phyloP scores from a whole-genome alignment of 306 rosid genomes.

The Malus asiatica region DNA sequence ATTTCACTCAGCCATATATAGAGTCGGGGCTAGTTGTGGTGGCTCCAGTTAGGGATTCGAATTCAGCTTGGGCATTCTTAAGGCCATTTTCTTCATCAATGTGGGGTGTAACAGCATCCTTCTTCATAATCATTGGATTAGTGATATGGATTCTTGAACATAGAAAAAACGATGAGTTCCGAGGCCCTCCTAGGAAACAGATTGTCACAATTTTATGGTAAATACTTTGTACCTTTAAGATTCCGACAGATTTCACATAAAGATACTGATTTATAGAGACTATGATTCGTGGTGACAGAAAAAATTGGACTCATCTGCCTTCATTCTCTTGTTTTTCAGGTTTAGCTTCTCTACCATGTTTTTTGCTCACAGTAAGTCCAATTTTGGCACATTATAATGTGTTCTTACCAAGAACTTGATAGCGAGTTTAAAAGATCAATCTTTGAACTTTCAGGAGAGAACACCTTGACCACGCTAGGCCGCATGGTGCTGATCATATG shows the following conservation, averaged over 20 bases:
- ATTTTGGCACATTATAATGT: background rate
- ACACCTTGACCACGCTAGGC: constrained; percentile 33
- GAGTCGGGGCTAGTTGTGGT: constrained; percentile 53
- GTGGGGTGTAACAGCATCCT: constrained; percentile 37
- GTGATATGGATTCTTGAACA: constrained; percentile 52
- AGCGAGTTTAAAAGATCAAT: background rate
- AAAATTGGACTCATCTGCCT: background rate
- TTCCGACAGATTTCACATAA: background rate
- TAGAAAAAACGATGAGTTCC: constrained; percentile 36
- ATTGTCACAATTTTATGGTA: constrained; percentile 39
- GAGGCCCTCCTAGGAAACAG: constrained; percentile 41
- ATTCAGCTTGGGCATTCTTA: constrained; percentile 38
- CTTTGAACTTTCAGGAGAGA: constrained; percentile 39
- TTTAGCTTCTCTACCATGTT: constrained; percentile 46
- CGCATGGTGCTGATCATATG: constrained; percentile 35
- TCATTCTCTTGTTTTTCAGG: constrained; percentile 27
- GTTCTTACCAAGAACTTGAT: background rate
- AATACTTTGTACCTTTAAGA: background rate
- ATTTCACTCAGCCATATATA: constrained; percentile 42
- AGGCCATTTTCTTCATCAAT: constrained; percentile 34
- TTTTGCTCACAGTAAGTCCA: constrained; percentile 42
- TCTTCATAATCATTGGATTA: constrained; percentile 32
- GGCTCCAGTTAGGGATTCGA: constrained; percentile 21
- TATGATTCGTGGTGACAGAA: background rate
- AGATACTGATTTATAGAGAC: background rate